phyloP scores from a whole-genome alignment of 164 flowering plant species.

The Kalanchoe fedtschenkoi region DNA sequence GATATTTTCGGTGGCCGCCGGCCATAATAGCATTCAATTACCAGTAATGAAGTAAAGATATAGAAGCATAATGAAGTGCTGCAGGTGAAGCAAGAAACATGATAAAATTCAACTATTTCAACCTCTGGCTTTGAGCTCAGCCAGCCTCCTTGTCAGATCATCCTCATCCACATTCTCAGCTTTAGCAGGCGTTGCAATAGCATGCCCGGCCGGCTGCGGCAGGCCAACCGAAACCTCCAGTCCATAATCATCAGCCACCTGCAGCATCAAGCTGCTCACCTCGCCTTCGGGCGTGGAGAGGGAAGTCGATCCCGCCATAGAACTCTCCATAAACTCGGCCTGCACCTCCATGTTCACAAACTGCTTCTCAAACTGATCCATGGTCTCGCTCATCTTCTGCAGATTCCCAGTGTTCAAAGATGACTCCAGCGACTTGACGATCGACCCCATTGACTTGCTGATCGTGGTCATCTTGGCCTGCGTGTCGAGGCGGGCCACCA shows the following conservation, averaged over 20 bases:
- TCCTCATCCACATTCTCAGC: conserved; percentile 53
- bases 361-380: too few species aligned
- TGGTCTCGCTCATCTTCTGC: conserved; percentile 77
- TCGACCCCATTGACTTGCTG: conserved; percentile 46
- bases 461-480: too few species aligned
- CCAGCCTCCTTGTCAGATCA: conserved; percentile 43
- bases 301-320: conserved; percentile 68
- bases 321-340: conserved; percentile 67
- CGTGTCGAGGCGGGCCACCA: conserved; percentile 61
- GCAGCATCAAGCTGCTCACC: conserved; percentile 64
- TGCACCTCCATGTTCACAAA: conserved; percentile 74
- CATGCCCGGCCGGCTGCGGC: conserved; percentile 55
- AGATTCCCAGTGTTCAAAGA: conserved; percentile 44
- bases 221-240: conserved; percentile 60
- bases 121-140: conserved; percentile 50
- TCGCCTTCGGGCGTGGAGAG: conserved; percentile 63
- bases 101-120: conserved; percentile 6
- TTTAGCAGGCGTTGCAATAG: conserved; percentile 37
- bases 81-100: too few species aligned
- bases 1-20: too few species aligned
- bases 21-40: too few species aligned
- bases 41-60: too few species aligned
- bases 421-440: conserved; percentile 58
- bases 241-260: conserved; percentile 65
- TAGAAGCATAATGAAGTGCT: too few species aligned